Percentiles rank a stretch among this genome's conserved stretches.
phyloP scores from a whole-genome alignment of 1,284 basidiomycete species.

The Pascua sp. region DNA sequence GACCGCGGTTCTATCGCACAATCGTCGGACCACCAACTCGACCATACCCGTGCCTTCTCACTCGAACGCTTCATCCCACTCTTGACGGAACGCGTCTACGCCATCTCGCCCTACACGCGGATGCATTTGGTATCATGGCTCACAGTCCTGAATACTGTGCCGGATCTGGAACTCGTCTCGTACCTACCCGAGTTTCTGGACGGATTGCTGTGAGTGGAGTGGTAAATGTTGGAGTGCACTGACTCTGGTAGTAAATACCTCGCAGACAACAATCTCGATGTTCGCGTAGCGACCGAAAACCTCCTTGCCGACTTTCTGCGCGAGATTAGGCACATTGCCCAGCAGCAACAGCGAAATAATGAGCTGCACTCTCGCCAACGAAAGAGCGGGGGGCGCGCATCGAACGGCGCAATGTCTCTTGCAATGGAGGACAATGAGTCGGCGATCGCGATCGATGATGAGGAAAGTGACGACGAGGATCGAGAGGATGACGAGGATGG shows the following conservation, averaged over 20 bases:
- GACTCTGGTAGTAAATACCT: constrained; percentile 72
- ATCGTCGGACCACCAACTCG: constrained; percentile 10
- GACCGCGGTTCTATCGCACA: constrained; percentile 3
- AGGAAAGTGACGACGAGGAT: constrained; percentile 31
- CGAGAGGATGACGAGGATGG: constrained; percentile 32
- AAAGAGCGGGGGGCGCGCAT: too few species aligned
- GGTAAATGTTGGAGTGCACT: constrained; percentile 1
- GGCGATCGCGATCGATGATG: constrained; percentile 18
- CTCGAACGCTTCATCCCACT: constrained; percentile 92
- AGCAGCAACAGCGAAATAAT: constrained; percentile 57
- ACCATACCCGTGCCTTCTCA: constrained; percentile 68
- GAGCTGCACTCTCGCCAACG: too few species aligned
- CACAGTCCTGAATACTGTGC: constrained; percentile 90
- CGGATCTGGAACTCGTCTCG: constrained; percentile 89
- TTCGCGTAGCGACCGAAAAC: constrained; percentile 85
- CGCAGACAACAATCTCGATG: constrained; percentile 90
- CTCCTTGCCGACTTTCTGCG: constrained; percentile 87
- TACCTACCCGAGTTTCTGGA: constrained; percentile 94
- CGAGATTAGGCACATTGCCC: constrained; percentile 82
- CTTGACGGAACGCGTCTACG: constrained; percentile 87
- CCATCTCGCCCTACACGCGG: constrained; percentile 90
- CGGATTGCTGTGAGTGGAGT: constrained; percentile 71
- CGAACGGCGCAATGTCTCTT: constrained; percentile 35
- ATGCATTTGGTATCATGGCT: constrained; percentile 98
- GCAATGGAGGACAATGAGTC: constrained; percentile 13